Conservation (phyloP, 805 yeast genomes). For the Yarrowia divulgata region DNA sequence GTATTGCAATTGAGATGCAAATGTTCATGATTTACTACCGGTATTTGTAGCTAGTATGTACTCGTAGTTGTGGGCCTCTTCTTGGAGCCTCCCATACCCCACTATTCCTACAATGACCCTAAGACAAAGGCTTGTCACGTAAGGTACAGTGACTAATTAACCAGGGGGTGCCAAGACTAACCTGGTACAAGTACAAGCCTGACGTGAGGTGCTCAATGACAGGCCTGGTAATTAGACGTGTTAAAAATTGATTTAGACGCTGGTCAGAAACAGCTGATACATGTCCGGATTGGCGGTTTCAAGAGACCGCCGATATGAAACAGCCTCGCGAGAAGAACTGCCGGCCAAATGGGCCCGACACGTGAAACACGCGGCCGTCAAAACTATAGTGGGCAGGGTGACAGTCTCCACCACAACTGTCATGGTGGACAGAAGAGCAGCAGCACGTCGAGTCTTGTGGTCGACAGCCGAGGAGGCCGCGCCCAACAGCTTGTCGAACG, state of each 20-base stretch:
- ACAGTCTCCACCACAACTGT: conserved; percentile 9
- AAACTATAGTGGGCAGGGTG: conserved; percentile 7
- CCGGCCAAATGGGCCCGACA: conserved; percentile 21
- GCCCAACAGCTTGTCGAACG: conserved; percentile 14
- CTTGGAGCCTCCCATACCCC: neutral
- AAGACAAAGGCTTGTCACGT: neutral
- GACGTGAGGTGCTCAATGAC: neutral
- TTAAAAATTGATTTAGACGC: neutral
- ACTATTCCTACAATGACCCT: neutral
- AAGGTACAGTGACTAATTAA: neutral
- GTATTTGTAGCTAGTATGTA: too few species aligned
- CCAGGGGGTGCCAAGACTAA: conserved; percentile 10
- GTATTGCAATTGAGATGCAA: too few species aligned
- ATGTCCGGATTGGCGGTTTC: conserved; percentile 28
- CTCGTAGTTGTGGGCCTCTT: too few species aligned
- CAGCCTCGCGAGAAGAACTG: conserved; percentile 9
- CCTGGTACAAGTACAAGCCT: neutral
- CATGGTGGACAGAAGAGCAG: conserved; percentile 3
- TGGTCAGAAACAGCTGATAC: conserved; percentile 2
- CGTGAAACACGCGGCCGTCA: conserved; percentile 21
- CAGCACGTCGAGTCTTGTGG: conserved; percentile 30
- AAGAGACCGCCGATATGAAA: conserved; percentile 12
- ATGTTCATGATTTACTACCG: too few species aligned
- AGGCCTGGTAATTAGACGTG: too few species aligned
- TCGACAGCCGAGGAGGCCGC: conserved; percentile 3